Evolutionary conservation across 1,284 basidiomycete genomes (phyloP), one percentile per base, ranked within the genome.

Genomic region (Apiotrichum gracile): DNA sequence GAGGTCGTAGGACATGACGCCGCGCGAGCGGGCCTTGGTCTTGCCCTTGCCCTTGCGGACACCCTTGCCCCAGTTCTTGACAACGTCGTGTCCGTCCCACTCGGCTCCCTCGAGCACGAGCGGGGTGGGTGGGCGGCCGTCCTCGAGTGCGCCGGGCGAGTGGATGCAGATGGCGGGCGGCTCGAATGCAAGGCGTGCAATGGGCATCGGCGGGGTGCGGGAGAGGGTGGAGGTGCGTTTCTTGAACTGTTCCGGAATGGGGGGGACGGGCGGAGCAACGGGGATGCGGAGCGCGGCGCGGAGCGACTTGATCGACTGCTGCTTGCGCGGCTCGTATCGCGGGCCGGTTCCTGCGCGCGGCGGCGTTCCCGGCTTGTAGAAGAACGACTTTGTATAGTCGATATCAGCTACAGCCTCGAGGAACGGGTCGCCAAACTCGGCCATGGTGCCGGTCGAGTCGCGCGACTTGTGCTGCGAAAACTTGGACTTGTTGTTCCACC

Each of bases 351-450:
- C 34, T 1, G 51, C 47, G 1, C 59, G 50, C 5, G 69, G 71
- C 14, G 73, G 73, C 1, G 73, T 75, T 1, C 61, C 40, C 8
- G 73, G 73, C 54, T 70, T 71, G 61, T 75, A 75, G 61, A 75
- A 75, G 66, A 75, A 75, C 16, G 71, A 73, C 57, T 70, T 68
- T 7, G 71, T 63, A 53, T 70, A 75, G 57, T 75, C 73, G 47
- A 70, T 68, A 12, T 55, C 42, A 3, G 27, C 25, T 7, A 39
- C 31, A 9, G 17, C 17, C 43, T 55, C 48, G 26, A 37, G 47
- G 31, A 55, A 59, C 2, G 57, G 57, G 31, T 52, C 45, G 41
- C 41, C 52, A 10, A 55, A 25, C 41, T 55, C 54, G 35, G 48
- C 49, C 47, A 58, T 48, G 1, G 56, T 58, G 42, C 42, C 49